A percentile compares a stretch with the other conserved stretches of the same genome.
Evolutionary conservation across 2,329 filamentous ascomycete genomes (phyloP).

Genomic region (Akanthomyces uredinophilus): DNA sequence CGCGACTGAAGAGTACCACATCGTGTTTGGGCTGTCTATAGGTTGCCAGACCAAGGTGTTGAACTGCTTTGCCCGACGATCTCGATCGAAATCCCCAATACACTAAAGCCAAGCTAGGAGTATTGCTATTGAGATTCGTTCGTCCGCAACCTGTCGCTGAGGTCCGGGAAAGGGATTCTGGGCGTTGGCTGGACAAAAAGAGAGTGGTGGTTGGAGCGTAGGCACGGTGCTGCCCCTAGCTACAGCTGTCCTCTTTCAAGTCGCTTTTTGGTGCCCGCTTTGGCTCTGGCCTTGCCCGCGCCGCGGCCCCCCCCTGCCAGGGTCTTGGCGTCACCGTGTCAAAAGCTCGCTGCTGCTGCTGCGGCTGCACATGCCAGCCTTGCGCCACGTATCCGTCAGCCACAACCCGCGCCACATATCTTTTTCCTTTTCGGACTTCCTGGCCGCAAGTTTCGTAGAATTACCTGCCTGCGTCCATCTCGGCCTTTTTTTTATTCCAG

Average conservation of each 20-base stretch:
- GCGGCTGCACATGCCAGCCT: neutral
- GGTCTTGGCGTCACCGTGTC: neutral
- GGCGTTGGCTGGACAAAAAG: neutral
- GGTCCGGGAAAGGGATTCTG: neutral
- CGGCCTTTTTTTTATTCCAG: neutral
- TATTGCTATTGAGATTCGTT: neutral
- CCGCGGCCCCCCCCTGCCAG: neutral
- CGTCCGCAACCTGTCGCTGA: slow-evolving; percentile 2
- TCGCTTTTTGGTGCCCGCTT: neutral
- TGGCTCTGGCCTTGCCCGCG: neutral
- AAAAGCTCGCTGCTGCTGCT: neutral
- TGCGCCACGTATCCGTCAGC: slow-evolving; percentile 4
- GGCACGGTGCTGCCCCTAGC: slow-evolving; percentile 5
- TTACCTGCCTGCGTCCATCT: neutral
- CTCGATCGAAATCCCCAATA: neutral
- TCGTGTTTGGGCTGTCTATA: slow-evolving; percentile 21
- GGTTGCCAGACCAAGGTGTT: neutral
- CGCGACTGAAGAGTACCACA: slow-evolving; percentile 45
- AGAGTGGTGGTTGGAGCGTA: slow-evolving; percentile 5
- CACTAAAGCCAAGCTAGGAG: neutral
- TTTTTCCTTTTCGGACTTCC: neutral
- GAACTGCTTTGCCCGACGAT: neutral
- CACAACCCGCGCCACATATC: neutral
- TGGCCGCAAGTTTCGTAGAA: neutral
- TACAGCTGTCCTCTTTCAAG: slow-evolving; percentile 12